These are phyloP conservation scores for Penicillium salamii DNA, from an alignment of 495 filamentous ascomycete genomes.

Conservation along the genomic window DNA sequence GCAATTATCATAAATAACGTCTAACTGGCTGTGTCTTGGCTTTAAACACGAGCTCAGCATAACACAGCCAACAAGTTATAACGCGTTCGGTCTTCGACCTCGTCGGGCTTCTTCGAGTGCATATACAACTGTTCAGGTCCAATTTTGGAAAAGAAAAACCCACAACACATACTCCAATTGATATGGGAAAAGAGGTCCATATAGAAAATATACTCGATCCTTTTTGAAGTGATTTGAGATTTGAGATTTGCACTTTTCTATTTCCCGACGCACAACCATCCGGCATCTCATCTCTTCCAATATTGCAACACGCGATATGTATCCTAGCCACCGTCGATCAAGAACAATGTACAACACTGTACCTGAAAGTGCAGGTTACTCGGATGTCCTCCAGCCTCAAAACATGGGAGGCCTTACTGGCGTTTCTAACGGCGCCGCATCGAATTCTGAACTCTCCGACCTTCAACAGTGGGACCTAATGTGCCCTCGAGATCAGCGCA, in stretches of 20 bases:
- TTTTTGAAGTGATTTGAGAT: neutral
- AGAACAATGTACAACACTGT: conserved; percentile 1
- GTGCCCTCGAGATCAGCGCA: conserved; percentile 4
- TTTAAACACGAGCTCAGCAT: neutral
- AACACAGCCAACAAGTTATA: conserved; percentile 2
- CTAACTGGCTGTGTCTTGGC: neutral
- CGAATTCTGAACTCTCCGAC: conserved; percentile 6
- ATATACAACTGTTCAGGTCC: neutral
- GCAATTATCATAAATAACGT: neutral
- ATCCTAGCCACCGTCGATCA: neutral
- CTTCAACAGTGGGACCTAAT: conserved; percentile 11
- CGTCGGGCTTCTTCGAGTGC: neutral
- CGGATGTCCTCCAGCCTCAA: neutral
- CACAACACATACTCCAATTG: neutral
- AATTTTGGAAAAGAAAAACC: neutral
- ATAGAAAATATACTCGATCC: neutral
- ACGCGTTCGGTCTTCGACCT: neutral
- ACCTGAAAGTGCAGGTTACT: conserved; percentile 3
- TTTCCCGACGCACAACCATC: too few relatives aligned
- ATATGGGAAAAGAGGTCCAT: neutral
- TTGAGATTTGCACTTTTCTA: too few relatives aligned
- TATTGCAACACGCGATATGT: conserved; percentile 4
- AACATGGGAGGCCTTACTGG: conserved; percentile 12
- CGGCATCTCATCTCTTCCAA: neutral
- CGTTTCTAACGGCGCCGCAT: conserved; percentile 15